Conservation (phyloP, 2,329 filamentous ascomycete species). For the Calonectria leucothoes region DNA sequence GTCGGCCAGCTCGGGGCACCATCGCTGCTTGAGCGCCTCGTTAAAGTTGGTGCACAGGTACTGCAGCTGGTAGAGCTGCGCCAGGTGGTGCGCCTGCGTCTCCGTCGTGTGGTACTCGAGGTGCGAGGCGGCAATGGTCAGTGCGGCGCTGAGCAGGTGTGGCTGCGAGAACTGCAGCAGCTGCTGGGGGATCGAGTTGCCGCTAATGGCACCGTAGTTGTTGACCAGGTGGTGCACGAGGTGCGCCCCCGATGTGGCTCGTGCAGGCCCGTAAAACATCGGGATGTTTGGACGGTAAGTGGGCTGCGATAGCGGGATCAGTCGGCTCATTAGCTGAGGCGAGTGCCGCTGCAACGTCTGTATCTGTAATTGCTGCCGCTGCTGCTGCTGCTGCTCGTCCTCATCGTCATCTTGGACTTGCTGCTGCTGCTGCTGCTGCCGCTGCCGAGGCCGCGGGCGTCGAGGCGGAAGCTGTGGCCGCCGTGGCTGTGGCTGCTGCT, state of each 20-base stretch:
- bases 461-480: neutral
- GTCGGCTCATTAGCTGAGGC: neutral
- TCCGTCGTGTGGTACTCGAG: neutral
- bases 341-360: neutral
- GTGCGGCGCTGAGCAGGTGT: neutral
- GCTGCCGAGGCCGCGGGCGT: neutral
- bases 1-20: neutral
- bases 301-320: conserved; percentile 1
- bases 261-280: neutral
- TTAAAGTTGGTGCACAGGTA: neutral
- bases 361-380: neutral
- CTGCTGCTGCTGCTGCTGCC: neutral
- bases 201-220: conserved; percentile 5
- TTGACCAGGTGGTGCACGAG: conserved; percentile 1
- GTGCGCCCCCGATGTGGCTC: neutral
- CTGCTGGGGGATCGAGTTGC: neutral
- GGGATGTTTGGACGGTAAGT: conserved; percentile 1
- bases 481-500: neutral
- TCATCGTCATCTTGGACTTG: too few species aligned
- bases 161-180: neutral
- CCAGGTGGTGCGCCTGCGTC: conserved; percentile 3
- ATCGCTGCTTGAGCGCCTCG: neutral
- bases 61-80: conserved; percentile 7
- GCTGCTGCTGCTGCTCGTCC: neutral
- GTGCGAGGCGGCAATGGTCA: conserved; percentile 12